Evolutionary conservation across 208 protist species (phyloP), one percentile per base, ranked within the genome.

Genomic region (Crithidia fasciculata): DNA sequence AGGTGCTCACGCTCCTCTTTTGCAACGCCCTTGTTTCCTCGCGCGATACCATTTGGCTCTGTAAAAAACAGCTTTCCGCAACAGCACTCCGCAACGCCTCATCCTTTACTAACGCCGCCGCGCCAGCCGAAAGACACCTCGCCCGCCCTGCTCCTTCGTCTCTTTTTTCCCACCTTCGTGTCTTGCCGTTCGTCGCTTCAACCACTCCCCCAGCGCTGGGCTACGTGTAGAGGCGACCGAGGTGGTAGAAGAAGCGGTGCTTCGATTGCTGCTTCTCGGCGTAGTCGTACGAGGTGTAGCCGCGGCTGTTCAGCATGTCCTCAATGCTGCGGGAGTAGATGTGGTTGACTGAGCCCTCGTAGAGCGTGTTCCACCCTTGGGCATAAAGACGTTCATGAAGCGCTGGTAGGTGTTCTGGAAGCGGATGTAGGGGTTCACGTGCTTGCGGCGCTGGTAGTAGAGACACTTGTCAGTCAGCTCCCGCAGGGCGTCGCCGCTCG

Each of bases 211-310:
- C 54, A 18, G 44, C 53, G 7, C 13, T 52, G 68, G 28, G 15
- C 52, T 86, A 96, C 61, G 92, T 95, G 78, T 95, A 97, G 16
- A 97, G 72, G 41, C 89, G 86, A 10, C 90, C 89, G 40, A 95
- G 58, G 62, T 95, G 88, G 78, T 88, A 92, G 65, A 92, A 95
- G 15, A 76, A 63, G 8, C 80, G 69, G 69, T 97, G 93, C 75
- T 95, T 95, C 57, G 82, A 69, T 71, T 97, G 93, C 78, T 97
- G 93, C 74, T 95, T 92, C 59, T 97, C 93, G 28, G 86, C 90
- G 68, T 87, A 95, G 54, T 93, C 88, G 78, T 95, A 97, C 40
- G 87, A 94, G 52, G 93, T 93, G 82, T 97, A 97, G 18, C 90
- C 93, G 16, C 90, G 85, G 49, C 93, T 88, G 81, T 97, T 95